These are phyloP conservation scores for Epithele typhae DNA, from an alignment of 768 basidiomycete species.

Conservation along the genomic window DNA sequence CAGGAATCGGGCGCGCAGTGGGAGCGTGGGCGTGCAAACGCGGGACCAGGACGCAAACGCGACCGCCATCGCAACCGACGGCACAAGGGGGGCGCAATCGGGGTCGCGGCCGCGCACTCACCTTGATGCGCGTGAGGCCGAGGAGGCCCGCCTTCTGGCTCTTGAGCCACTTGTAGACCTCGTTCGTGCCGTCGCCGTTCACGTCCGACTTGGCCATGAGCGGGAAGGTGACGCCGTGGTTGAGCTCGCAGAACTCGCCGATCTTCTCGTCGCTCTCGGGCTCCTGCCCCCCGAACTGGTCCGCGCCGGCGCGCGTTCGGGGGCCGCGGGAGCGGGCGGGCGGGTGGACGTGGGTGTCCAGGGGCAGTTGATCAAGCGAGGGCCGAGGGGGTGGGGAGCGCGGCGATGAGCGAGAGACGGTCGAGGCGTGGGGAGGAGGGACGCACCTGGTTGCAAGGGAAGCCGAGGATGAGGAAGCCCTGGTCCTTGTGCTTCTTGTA, in stretches of 20 bases:
- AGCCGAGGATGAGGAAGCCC: conserved; percentile 78
- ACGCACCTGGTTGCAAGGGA: conserved; percentile 84
- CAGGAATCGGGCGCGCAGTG: background rate
- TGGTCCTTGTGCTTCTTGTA: conserved; percentile 79
- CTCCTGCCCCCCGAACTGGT: conserved; percentile 81
- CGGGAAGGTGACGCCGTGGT: conserved; percentile 88
- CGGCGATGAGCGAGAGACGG: background rate
- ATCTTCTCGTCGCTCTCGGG: conserved; percentile 78
- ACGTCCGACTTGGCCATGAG: conserved; percentile 93
- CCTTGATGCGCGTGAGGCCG: conserved; percentile 74
- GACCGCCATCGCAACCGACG: no score
- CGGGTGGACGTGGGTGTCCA: background rate
- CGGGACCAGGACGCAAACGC: no score
- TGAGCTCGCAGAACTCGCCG: conserved; percentile 67
- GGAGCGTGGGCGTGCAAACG: no score
- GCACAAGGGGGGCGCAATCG: no score
- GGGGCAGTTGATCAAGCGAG: background rate
- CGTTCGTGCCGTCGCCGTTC: conserved; percentile 81
- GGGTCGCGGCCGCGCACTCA: conserved; percentile 28
- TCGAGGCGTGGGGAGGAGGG: background rate
- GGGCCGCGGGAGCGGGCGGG: background rate
- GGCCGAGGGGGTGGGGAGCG: background rate
- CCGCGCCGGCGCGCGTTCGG: background rate
- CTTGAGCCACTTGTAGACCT: conserved; percentile 86
- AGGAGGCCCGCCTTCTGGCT: conserved; percentile 68